phyloP scores from a whole-genome alignment of 1,284 basidiomycete species.

The Malassezia dermatis region DNA sequence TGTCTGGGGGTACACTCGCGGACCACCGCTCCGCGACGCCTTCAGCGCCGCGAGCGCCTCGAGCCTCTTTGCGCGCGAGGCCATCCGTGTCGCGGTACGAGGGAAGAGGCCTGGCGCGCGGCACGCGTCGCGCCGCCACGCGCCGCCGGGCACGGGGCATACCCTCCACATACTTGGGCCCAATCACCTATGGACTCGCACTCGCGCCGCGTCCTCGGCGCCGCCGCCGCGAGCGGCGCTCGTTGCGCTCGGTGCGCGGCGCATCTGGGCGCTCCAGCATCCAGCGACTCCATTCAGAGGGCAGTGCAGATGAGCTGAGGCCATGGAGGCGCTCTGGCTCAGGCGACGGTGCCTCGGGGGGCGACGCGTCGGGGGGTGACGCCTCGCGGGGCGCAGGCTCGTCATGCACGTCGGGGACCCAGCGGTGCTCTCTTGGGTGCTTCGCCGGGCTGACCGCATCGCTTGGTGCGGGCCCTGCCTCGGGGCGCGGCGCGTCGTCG shows the following conservation, averaged over 20 bases:
- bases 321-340: constrained; percentile 9
- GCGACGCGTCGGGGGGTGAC: not conserved
- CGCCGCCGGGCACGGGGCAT: not conserved
- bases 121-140: not conserved
- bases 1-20: not conserved
- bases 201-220: constrained; percentile 7
- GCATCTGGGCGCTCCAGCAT: constrained; percentile 11
- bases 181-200: constrained; percentile 12
- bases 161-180: not conserved
- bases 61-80: constrained; percentile 31
- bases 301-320: constrained; percentile 11
- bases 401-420: not conserved
- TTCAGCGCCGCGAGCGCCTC: constrained; percentile 42
- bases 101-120: not conserved
- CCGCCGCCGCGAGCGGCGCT: constrained; percentile 6
- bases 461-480: not conserved
- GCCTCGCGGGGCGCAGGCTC: not conserved
- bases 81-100: constrained; percentile 16
- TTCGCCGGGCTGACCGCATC: not conserved
- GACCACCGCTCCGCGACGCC: constrained; percentile 32
- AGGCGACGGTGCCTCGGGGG: not conserved
- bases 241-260: not conserved
- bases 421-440: not conserved
- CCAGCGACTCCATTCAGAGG: constrained; percentile 12
- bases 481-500: constrained; percentile 17